Evolutionary conservation across 2,329 filamentous ascomycete genomes (phyloP), one percentile per base, ranked within the genome.

Genomic region (Fusarium poae): DNA sequence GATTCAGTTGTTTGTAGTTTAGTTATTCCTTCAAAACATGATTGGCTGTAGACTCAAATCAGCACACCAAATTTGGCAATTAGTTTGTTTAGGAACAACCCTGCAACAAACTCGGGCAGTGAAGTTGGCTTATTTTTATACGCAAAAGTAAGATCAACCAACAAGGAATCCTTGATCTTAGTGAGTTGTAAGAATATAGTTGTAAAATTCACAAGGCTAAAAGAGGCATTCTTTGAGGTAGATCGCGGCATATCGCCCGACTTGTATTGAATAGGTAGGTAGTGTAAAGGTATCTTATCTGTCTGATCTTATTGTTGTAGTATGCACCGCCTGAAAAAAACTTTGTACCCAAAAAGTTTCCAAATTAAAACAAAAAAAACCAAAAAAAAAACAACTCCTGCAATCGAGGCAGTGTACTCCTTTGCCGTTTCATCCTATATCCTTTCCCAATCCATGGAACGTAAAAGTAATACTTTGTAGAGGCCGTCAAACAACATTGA

Each of bases 351-450:
- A 54, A 39, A 51, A 30, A 34, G 55, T 59, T 53, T 68, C 57
- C 59, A 54, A 54, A 66, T 51, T 62, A 39, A 20, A 39, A 20
- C 7, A 20, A 39, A 5, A 15, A 34, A 62, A 49, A 50, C 5
- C 5, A 39, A 20, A 21, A 39, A 39, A 3, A 16, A 34, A 67
- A 49, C 39, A 51, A 70, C 67, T 65, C 67, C 67, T 56, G 57
- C 69, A 71, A 61, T 16, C 50, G 66, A 67, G 68, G 67, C 71
- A 67, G 58, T 73, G 67, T 70, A 54, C 58, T 62, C 58, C 58
- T 32, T 29, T 61, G 29, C 57, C 53, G 39, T 61, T 51, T 62
- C 55, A 66, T 67, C 59, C 51, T 61, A 61, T 52, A 64, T 18
- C 57, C 34, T 27, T 42, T 72, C 40, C 48, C 60, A 65, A 40